These are phyloP conservation scores for Thalassiosira mediterranea DNA, from an alignment of 352 stramenopile species.

Conservation along the genomic window DNA sequence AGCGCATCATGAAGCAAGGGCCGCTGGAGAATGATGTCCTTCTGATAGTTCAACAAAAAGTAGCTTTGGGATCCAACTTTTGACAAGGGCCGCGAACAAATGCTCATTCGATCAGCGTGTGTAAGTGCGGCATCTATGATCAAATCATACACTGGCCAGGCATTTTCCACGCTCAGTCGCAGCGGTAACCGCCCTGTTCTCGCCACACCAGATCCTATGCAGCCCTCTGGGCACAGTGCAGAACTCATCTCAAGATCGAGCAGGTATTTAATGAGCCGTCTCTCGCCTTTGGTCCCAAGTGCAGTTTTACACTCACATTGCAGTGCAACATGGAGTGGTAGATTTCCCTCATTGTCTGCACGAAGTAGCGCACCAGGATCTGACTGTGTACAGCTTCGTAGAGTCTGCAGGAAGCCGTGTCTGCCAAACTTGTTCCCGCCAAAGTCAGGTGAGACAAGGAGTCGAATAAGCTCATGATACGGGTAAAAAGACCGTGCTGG, in stretches of 20 bases:
- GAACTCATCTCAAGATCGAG: conserved; percentile 33
- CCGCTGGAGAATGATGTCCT: too few species aligned
- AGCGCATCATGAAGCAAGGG: conserved; percentile 50
- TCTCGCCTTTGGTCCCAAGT: conserved; percentile 33
- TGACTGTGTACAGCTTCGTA: conserved; percentile 38
- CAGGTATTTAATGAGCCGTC: conserved; percentile 49
- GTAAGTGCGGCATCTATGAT: conserved; percentile 39
- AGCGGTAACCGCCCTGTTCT: conserved; percentile 29
- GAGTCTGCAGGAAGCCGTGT: conserved; percentile 39
- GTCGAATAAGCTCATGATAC: conserved; percentile 44
- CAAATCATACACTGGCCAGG: conserved; percentile 56
- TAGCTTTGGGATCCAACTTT: too few species aligned
- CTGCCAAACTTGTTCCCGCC: conserved; percentile 46
- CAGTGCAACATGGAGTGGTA: conserved; percentile 49
- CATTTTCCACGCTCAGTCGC: conserved; percentile 52
- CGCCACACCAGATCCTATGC: conserved; percentile 3
- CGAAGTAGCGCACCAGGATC: conserved; percentile 42
- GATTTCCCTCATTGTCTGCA: conserved; percentile 41
- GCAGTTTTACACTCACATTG: conserved; percentile 36
- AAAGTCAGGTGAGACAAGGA: conserved; percentile 46
- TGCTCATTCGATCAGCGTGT: conserved; percentile 2
- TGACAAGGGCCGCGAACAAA: not conserved
- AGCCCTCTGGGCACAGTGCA: conserved; percentile 33
- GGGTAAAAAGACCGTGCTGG: conserved; percentile 32
- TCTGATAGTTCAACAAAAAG: too few species aligned